These are phyloP conservation scores for Phytophthora sansomeana DNA, from an alignment of 352 stramenopile species.

Conservation along the genomic window DNA sequence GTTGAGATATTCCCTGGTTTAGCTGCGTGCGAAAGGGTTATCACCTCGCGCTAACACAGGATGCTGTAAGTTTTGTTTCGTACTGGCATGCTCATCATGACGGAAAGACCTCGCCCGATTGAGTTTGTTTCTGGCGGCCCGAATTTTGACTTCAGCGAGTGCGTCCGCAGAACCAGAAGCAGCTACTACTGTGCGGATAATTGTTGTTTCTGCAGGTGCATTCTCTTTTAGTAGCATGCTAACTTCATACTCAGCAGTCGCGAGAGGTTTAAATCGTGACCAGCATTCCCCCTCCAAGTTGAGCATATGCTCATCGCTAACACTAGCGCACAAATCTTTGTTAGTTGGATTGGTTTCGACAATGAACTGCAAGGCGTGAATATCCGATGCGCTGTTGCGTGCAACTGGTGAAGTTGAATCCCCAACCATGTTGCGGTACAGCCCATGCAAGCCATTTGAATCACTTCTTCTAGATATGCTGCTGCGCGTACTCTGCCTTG, in stretches of 20 bases:
- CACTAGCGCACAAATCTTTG: slow-evolving; percentile 46
- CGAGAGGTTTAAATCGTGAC: slow-evolving; percentile 52
- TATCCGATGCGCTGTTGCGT: slow-evolving; percentile 4
- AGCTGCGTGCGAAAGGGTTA: too few relatives aligned
- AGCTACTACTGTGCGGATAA: neutral
- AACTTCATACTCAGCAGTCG: slow-evolving; percentile 39
- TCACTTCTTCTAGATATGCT: slow-evolving; percentile 28
- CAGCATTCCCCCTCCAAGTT: slow-evolving; percentile 64
- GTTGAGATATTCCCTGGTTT: too few relatives aligned
- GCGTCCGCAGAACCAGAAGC: neutral
- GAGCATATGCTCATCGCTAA: slow-evolving; percentile 48
- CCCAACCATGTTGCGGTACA: slow-evolving; percentile 23
- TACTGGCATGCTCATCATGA: slow-evolving; percentile 16
- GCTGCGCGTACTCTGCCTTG: slow-evolving; percentile 16
- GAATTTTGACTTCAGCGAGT: slow-evolving; percentile 21
- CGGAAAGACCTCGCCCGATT: slow-evolving; percentile 20
- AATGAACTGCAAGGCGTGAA: slow-evolving; percentile 52
- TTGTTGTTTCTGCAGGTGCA: slow-evolving; percentile 12
- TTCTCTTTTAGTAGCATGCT: slow-evolving; percentile 48
- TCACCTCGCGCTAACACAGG: neutral
- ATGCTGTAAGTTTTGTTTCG: neutral
- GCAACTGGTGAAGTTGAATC: neutral
- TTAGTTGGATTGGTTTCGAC: slow-evolving; percentile 61
- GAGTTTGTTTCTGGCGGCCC: slow-evolving; percentile 20
- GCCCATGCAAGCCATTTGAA: slow-evolving; percentile 9